Percentiles rank a stretch among this genome's conserved stretches.
These are phyloP conservation scores for Hanseniaspora uvarum DNA, from an alignment of 1,139 yeast genomes.

Conservation along the genomic window DNA sequence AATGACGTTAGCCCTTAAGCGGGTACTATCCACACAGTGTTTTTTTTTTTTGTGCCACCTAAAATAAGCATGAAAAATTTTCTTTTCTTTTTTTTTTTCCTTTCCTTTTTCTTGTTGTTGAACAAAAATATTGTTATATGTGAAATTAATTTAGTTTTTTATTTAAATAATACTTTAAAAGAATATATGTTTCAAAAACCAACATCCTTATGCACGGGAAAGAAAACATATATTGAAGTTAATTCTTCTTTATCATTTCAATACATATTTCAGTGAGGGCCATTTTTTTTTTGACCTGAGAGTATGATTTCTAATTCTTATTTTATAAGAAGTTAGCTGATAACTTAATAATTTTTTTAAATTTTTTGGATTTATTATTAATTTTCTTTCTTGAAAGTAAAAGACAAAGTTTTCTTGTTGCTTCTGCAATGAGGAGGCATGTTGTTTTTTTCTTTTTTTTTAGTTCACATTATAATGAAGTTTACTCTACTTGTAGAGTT, in stretches of 20 bases:
- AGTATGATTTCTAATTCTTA: constrained; percentile 17
- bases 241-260: constrained; percentile 17
- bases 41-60: background rate
- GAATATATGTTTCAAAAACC: background rate
- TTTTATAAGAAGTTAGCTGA: constrained; percentile 17
- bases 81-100: background rate
- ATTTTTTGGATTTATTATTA: constrained; percentile 17
- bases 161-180: background rate
- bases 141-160: background rate
- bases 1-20: background rate
- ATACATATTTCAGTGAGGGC: constrained; percentile 17
- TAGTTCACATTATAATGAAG: constrained; percentile 1
- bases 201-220: constrained; percentile 18
- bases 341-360: constrained; percentile 17
- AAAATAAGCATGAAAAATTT: background rate
- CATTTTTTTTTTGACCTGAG: constrained; percentile 17
- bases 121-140: background rate
- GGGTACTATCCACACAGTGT: background rate
- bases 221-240: constrained; percentile 16
- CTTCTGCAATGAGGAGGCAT: constrained; percentile 10
- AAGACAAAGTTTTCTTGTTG: constrained; percentile 6
- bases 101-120: background rate
- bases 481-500: background rate
- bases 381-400: constrained; percentile 15
- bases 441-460: constrained; percentile 1